phyloP scores from a whole-genome alignment of 2,329 filamentous ascomycete genomes.

The Colletotrichum orbiculare region DNA sequence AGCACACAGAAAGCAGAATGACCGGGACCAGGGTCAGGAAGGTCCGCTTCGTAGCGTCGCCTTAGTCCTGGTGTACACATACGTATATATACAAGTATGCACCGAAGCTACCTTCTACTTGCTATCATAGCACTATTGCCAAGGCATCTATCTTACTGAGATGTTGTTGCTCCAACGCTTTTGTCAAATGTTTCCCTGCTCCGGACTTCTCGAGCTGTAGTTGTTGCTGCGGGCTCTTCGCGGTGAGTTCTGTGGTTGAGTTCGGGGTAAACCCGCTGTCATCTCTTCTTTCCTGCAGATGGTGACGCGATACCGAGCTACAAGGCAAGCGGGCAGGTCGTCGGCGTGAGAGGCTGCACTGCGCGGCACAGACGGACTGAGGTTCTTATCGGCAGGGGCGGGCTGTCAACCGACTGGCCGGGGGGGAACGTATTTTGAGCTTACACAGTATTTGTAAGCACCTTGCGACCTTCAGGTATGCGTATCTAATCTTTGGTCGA shows the following conservation, averaged over 20 bases:
- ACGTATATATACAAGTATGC: slow-evolving; percentile 6
- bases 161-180: neutral
- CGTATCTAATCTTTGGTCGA: no score
- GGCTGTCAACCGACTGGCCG: slow-evolving; percentile 9
- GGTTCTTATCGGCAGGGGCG: slow-evolving; percentile 20
- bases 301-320: slow-evolving; percentile 7
- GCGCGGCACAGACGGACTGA: slow-evolving; percentile 10
- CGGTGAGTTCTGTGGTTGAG: no score
- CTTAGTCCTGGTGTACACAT: slow-evolving; percentile 17
- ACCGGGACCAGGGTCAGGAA: slow-evolving; percentile 23
- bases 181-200: no score
- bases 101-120: no score
- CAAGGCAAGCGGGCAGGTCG: neutral
- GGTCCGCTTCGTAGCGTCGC: slow-evolving; percentile 16
- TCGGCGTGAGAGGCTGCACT: slow-evolving; percentile 4
- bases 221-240: no score
- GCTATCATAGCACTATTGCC: no score
- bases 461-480: no score
- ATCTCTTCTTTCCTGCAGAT: neutral
- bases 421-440: slow-evolving; percentile 11
- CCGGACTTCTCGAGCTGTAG: no score
- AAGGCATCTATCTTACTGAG: no score
- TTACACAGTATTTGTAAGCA: neutral
- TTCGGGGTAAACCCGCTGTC: no score
- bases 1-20: neutral